Percentiles rank a stretch among this genome's conserved stretches.
phyloP scores from a whole-genome alignment of 2,329 filamentous ascomycete species.

The Colletotrichum zoysiae region DNA sequence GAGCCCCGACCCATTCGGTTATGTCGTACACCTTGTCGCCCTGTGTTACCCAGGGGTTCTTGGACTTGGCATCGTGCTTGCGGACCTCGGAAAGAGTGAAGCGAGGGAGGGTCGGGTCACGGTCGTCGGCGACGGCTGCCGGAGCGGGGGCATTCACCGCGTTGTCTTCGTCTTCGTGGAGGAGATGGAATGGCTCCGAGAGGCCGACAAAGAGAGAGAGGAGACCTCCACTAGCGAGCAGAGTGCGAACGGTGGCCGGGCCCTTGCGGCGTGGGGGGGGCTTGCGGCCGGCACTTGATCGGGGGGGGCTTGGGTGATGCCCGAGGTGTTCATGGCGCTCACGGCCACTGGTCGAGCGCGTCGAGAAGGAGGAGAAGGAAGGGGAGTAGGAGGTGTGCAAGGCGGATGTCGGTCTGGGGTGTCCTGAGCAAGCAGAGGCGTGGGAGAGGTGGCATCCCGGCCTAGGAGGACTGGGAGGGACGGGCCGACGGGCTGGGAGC shows the following conservation, averaged over 20 bases:
- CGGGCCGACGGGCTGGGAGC: constrained; percentile 38
- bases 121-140: constrained; percentile 44
- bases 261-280: constrained; percentile 27
- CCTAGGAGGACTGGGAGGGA: constrained; percentile 22
- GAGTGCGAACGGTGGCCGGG: constrained; percentile 25
- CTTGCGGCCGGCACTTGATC: background rate
- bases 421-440: constrained; percentile 23
- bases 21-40: constrained; percentile 77
- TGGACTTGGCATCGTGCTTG: constrained; percentile 64
- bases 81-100: constrained; percentile 65
- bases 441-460: constrained; percentile 4
- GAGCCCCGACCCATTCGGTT: constrained; percentile 74
- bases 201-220: constrained; percentile 40
- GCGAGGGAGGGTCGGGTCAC: constrained; percentile 59
- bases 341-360: background rate
- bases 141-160: constrained; percentile 23
- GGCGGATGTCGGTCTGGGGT: constrained; percentile 35
- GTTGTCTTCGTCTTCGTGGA: constrained; percentile 29
- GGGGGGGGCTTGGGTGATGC: background rate
- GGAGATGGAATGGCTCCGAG: constrained; percentile 36
- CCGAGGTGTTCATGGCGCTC: constrained; percentile 2
- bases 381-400: background rate
- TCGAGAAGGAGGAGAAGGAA: constrained; percentile 15
- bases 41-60: constrained; percentile 73
- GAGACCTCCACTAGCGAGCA: constrained; percentile 42